Evolutionary conservation across 305 asterid genomes (phyloP).

Genomic region (Euphrasia arctica): DNA sequence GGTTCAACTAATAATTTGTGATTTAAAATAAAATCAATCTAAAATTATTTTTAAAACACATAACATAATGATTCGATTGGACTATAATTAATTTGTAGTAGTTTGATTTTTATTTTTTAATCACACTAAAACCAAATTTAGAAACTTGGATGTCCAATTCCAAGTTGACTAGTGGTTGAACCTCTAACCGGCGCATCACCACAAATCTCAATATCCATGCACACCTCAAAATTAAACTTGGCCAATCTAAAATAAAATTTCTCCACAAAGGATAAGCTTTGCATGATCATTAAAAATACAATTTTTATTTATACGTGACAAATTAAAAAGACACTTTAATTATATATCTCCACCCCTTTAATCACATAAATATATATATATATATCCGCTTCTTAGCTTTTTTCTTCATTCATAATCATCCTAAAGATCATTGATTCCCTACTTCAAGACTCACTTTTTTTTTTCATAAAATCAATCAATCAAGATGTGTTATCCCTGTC

Average conservation of each 20-base stretch:
- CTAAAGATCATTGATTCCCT: conserved; percentile 31
- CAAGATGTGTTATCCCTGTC: conserved; percentile 57
- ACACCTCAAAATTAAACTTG: conserved; percentile 14
- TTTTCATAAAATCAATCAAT: not conserved
- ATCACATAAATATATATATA: not conserved
- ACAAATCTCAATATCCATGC: conserved; percentile 18
- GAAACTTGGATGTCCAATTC: not conserved
- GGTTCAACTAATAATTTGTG: no score
- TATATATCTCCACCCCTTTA: conserved; percentile 24
- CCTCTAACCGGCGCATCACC: conserved; percentile 28
- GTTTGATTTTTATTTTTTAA: no score
- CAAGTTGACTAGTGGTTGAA: conserved; percentile 30
- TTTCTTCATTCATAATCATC: conserved; percentile 1
- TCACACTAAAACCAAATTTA: no score
- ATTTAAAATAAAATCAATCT: no score
- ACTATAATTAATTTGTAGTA: no score
- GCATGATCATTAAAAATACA: conserved; percentile 29
- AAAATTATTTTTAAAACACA: no score
- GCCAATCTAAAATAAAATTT: conserved; percentile 10
- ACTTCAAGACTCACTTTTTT: not conserved
- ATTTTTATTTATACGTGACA: conserved; percentile 15
- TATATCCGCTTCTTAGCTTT: conserved; percentile 11
- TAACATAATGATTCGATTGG: no score
- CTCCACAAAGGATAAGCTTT: conserved; percentile 26
- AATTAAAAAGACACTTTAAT: conserved; percentile 22